phyloP scores from a whole-genome alignment of 2,329 filamentous ascomycete species.

The Parasarocladium wereldwijsianum region DNA sequence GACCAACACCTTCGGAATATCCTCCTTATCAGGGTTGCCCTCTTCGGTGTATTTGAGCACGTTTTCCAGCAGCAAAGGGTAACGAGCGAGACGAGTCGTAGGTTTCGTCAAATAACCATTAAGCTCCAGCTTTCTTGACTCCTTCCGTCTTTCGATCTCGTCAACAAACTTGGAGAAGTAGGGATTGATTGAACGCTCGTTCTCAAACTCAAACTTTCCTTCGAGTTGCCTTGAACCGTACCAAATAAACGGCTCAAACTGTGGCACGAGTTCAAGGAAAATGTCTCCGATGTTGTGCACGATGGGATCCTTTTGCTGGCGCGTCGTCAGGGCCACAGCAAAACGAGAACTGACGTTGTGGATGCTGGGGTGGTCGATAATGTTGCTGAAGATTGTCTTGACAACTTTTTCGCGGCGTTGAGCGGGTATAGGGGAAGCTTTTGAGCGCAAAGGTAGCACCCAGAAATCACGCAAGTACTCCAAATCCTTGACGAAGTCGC shows the following conservation, averaged over 20 bases:
- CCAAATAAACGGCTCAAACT: constrained; percentile 89
- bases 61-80: constrained; percentile 81
- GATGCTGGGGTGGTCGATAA: constrained; percentile 68
- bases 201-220: constrained; percentile 96
- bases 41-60: constrained; percentile 85
- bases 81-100: constrained; percentile 85
- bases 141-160: constrained; percentile 88
- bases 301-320: constrained; percentile 82
- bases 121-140: constrained; percentile 89
- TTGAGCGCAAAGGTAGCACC: constrained; percentile 80
- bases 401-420: constrained; percentile 82
- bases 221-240: constrained; percentile 94
- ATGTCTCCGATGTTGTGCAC: constrained; percentile 87
- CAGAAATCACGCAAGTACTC: constrained; percentile 97
- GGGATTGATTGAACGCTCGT: constrained; percentile 76
- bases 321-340: constrained; percentile 72
- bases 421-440: constrained; percentile 76
- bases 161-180: constrained; percentile 86
- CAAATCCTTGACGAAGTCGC: constrained; percentile 96
- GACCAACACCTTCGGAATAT: constrained; percentile 78
- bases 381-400: constrained; percentile 88
- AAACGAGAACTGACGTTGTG: constrained; percentile 82
- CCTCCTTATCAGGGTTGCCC: constrained; percentile 76
- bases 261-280: constrained; percentile 80
- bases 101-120: constrained; percentile 98